Conservation (phyloP, 164 flowering plant genomes). For the Vitis rotundifolia region DNA sequence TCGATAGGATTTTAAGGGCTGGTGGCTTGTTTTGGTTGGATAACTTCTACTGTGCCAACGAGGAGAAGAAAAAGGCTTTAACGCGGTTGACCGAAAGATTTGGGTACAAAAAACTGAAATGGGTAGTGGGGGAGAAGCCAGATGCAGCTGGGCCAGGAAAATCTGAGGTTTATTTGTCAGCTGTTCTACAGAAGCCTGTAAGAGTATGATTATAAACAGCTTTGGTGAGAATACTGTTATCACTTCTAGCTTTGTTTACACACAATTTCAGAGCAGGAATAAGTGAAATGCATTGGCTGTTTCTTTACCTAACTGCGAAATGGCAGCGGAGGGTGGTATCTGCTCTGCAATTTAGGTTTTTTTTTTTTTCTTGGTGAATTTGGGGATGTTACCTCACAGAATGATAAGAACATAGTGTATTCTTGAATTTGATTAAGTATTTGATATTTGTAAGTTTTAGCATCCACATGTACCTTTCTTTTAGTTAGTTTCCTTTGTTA, state of each 20-base stretch:
- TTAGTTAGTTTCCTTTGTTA: background rate
- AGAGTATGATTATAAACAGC: conserved; percentile 45
- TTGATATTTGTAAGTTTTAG: background rate
- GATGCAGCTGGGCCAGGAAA: conserved; percentile 56
- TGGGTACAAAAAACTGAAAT: conserved; percentile 91
- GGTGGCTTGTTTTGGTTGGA: conserved; percentile 96
- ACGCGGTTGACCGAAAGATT: conserved; percentile 82
- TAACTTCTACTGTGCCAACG: conserved; percentile 69
- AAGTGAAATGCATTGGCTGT: conserved; percentile 22
- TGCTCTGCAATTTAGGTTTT: conserved; percentile 9
- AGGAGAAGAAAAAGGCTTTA: conserved; percentile 65
- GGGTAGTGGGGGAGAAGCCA: conserved; percentile 86
- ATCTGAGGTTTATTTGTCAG: conserved; percentile 78
- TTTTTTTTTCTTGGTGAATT: conserved; percentile 1
- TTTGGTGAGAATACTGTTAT: conserved; percentile 18
- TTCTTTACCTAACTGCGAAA: conserved; percentile 27
- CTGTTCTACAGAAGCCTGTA: conserved; percentile 89
- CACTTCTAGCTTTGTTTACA: conserved; percentile 13
- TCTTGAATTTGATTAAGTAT: background rate
- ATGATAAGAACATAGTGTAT: background rate
- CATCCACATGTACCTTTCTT: too few species aligned
- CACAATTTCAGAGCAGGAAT: conserved; percentile 26
- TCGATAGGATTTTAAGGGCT: conserved; percentile 78
- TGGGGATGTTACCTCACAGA: conserved; percentile 2
- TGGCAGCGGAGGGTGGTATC: conserved; percentile 15